These are phyloP conservation scores for Ceratocystis harringtonii DNA, from an alignment of 2,329 filamentous ascomycete genomes.

Conservation along the genomic window DNA sequence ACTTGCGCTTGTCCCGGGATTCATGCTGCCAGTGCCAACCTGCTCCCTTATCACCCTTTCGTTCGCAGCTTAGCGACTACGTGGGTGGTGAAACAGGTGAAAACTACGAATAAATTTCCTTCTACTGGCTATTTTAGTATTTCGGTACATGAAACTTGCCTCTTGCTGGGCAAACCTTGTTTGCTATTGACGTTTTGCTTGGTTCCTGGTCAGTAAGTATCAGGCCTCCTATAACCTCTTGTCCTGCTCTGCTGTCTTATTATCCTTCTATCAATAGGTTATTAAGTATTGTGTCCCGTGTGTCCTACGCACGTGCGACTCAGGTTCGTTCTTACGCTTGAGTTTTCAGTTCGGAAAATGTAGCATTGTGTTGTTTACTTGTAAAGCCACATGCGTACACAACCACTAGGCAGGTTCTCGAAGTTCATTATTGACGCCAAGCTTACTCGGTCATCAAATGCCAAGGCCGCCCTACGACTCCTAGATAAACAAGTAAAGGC, in stretches of 20 bases:
- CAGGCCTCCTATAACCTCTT: background rate
- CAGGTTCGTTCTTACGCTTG: background rate
- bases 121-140: background rate
- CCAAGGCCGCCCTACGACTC: conserved; percentile 7
- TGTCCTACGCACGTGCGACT: background rate
- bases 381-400: background rate
- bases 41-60: background rate
- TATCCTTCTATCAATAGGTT: too few species aligned
- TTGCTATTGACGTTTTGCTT: background rate
- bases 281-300: background rate
- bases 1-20: background rate
- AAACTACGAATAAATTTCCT: background rate
- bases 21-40: background rate
- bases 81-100: background rate
- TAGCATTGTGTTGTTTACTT: too few species aligned
- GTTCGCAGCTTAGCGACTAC: too few species aligned
- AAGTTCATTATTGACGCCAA: background rate
- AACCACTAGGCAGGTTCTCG: background rate
- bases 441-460: background rate
- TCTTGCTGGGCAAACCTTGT: background rate
- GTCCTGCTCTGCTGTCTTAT: background rate
- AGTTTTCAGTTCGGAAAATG: background rate
- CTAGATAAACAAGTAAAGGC: conserved; percentile 1
- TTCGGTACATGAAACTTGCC: background rate
- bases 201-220: background rate